Evolutionary conservation across 108 stramenopile species (phyloP).

Genomic region (Licmophora abbreviata): DNA sequence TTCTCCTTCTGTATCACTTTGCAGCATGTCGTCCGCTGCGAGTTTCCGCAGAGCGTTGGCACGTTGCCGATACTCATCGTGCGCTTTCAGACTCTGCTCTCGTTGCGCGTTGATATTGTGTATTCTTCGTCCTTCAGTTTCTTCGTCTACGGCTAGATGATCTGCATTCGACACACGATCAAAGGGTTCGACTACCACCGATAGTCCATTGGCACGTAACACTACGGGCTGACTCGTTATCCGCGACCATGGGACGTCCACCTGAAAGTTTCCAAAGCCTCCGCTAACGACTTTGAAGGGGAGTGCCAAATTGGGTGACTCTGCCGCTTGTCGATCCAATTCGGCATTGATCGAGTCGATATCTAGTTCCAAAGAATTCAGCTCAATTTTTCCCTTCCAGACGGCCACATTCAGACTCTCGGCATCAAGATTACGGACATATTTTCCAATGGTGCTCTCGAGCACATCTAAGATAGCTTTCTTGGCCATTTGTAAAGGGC

Average conservation of each 20-base stretch:
- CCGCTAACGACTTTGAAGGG: conserved; percentile 63
- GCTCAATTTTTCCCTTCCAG: conserved; percentile 86
- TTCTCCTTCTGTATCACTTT: conserved; percentile 12
- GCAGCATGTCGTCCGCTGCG: conserved; percentile 21
- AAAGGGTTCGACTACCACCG: conserved; percentile 47
- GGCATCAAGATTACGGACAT: conserved; percentile 77
- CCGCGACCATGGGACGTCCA: conserved; percentile 82
- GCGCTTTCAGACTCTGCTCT: conserved; percentile 22
- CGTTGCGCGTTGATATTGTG: not conserved
- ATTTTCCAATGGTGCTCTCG: conserved; percentile 80
- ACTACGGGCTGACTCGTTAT: conserved; percentile 63
- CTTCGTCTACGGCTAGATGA: not conserved
- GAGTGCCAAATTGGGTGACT: conserved; percentile 62
- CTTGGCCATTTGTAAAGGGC: too few species aligned
- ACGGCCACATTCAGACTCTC: conserved; percentile 76
- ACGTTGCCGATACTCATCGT: conserved; percentile 41
- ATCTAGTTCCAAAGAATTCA: conserved; percentile 71
- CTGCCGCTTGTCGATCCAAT: conserved; percentile 47
- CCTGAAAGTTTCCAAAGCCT: conserved; percentile 48
- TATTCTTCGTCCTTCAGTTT: too few species aligned
- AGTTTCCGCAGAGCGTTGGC: conserved; percentile 43
- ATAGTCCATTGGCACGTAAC: conserved; percentile 55
- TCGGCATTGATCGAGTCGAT: conserved; percentile 73
- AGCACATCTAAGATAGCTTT: conserved; percentile 76
- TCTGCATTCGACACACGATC: conserved; percentile 21